Evolutionary conservation across 202 grass and related monocot genomes (phyloP), one percentile per base, ranked within the genome.

Genomic region (Panicum virgatum): DNA sequence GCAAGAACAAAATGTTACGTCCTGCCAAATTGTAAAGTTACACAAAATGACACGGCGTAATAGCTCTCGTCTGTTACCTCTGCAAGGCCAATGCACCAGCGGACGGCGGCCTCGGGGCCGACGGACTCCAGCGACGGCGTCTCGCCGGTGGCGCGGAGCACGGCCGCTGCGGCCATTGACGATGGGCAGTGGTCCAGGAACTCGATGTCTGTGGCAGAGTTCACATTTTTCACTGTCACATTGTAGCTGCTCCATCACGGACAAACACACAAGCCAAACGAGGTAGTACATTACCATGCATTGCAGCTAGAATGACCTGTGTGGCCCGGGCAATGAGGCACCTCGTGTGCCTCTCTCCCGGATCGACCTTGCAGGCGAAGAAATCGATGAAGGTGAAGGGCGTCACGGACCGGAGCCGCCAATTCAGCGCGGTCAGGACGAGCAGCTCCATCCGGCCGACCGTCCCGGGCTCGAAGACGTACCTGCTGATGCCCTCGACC

Each of bases 311-410:
- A 74, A 96, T 90, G 15, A 94, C 87, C 77, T 84, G 83, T 43
- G 97, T 87, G 16, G 93, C 91, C 36, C 89, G 72, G 50, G 81
- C 79, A 69, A 84, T 87, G 60, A 99, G 78, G 52, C 66, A 79
- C 61, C 80, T 86, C 9, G 48, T 78, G 57, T 92, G 84, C 86
- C 81, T 92, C 43, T 91, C 91, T 22, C 66, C 75, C 10, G 89
- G 85, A 59, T 94, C 91, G 22, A 87, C 83, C 89, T 96, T 99
- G 81, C 83, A 86, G 26, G 88, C 93, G 58, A 99, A 99, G 84
- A 92, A 92, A 87, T 94, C 81, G 67, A 96, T 88, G 85, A 94
- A 99, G 68, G 80, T 82, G 76, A 99, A 94, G 7, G 97, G 93
- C 0, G 93, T 96, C 62, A 96, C 89, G 0, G 87, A 87, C 19